phyloP scores from a whole-genome alignment of 2,329 filamentous ascomycete species.

The Calonectria pseudoreteaudii region DNA sequence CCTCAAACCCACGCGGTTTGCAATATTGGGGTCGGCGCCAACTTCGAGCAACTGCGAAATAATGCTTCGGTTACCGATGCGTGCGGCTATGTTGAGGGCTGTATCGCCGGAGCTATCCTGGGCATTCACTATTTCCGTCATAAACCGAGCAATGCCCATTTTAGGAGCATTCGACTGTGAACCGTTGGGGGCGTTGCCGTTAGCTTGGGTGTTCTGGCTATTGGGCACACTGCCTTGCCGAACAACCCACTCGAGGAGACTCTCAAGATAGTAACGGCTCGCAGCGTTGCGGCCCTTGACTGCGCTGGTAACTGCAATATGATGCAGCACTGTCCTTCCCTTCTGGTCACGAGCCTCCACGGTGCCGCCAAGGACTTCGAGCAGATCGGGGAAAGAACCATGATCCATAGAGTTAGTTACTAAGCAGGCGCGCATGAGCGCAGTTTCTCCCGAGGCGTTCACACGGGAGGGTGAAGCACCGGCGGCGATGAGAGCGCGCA shows the following conservation, averaged over 20 bases:
- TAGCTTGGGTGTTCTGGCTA: conserved; percentile 56
- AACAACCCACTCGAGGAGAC: conserved; percentile 92
- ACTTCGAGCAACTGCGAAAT: conserved; percentile 97
- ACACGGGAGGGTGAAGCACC: conserved; percentile 90
- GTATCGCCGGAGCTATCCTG: conserved; percentile 96
- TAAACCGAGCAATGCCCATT: conserved; percentile 91
- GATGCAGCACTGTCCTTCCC: conserved; percentile 91
- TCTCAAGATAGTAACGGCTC: conserved; percentile 96
- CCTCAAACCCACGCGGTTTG: conserved; percentile 88
- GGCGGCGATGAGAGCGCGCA: conserved; percentile 83
- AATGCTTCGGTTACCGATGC: conserved; percentile 93
- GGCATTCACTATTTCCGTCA: conserved; percentile 96
- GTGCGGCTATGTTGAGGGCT: conserved; percentile 90
- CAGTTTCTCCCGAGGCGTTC: conserved; percentile 90
- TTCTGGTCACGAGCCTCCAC: conserved; percentile 92
- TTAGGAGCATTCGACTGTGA: conserved; percentile 64
- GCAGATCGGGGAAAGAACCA: conserved; percentile 87
- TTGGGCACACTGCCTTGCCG: conserved; percentile 78
- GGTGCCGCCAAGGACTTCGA: conserved; percentile 88
- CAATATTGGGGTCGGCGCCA: conserved; percentile 90
- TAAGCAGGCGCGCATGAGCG: conserved; percentile 90
- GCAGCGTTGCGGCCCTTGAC: conserved; percentile 93
- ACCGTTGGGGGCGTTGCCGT: conserved; percentile 50
- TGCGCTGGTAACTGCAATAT: conserved; percentile 95
- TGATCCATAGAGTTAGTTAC: conserved; percentile 96